Evolutionary conservation across 495 filamentous ascomycete species (phyloP).

Genomic region (Penicillium fimorum): DNA sequence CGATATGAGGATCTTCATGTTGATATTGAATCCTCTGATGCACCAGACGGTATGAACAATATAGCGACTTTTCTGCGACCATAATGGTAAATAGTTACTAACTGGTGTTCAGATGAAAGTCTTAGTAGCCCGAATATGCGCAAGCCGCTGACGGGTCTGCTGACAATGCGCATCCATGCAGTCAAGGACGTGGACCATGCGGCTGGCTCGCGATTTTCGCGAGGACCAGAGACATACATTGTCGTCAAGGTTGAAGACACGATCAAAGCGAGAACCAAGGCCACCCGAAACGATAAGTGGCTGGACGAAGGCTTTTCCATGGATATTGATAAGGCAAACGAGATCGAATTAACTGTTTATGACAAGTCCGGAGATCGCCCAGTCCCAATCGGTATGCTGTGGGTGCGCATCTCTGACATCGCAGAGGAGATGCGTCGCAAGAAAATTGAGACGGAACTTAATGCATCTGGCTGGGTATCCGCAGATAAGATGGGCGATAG

Average conservation of each 20-base stretch:
- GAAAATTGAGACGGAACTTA: conserved; percentile 93
- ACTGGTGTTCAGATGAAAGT: conserved; percentile 73
- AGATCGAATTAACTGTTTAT: conserved; percentile 96
- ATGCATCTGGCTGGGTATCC: conserved; percentile 90
- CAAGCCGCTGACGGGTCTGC: conserved; percentile 86
- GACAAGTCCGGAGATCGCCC: conserved; percentile 87
- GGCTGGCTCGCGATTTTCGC: conserved; percentile 76
- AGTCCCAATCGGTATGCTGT: conserved; percentile 90
- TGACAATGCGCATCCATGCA: conserved; percentile 80
- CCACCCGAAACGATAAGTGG: conserved; percentile 86
- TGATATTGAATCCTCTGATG: conserved; percentile 81
- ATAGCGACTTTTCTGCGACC: background rate
- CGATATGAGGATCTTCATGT: conserved; percentile 97
- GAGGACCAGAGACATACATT: conserved; percentile 91
- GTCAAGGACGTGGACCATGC: conserved; percentile 96
- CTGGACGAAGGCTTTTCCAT: conserved; percentile 85
- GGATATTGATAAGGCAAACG: conserved; percentile 96
- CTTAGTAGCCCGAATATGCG: conserved; percentile 92
- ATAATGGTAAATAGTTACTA: conserved; percentile 1
- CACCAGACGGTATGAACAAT: conserved; percentile 69
- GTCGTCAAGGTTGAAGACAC: conserved; percentile 95
- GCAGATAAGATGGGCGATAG: conserved; percentile 84
- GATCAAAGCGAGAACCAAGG: conserved; percentile 82
- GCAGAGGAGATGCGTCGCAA: conserved; percentile 96
- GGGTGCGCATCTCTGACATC: conserved; percentile 96